Conservation (phyloP, 2,329 filamentous ascomycete species). For the Neofusicoccum cordaticola region DNA sequence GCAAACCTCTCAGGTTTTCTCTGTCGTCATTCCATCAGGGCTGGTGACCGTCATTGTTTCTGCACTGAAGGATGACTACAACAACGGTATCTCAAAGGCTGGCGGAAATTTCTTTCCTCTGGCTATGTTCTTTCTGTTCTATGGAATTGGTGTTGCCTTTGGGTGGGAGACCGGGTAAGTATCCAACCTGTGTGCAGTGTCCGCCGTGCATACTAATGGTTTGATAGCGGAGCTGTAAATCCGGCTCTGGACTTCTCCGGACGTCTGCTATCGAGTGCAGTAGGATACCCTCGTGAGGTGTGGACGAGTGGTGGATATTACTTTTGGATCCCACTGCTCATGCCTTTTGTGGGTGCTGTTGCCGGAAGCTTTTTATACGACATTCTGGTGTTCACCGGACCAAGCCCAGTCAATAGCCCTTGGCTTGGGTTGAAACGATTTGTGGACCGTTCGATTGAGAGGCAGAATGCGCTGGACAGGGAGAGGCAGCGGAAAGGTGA, state of each 20-base stretch:
- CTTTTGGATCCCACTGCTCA: constrained; percentile 60
- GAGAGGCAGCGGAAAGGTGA: neutral
- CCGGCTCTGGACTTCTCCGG: constrained; percentile 70
- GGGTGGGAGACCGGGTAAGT: constrained; percentile 77
- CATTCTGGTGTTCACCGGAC: constrained; percentile 64
- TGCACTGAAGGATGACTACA: constrained; percentile 59
- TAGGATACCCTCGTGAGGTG: constrained; percentile 67
- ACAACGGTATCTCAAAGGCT: constrained; percentile 27
- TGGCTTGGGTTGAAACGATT: constrained; percentile 49
- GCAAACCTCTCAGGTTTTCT: constrained; percentile 66
- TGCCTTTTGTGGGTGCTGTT: constrained; percentile 63
- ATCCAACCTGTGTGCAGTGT: too few relatives aligned
- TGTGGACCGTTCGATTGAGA: neutral
- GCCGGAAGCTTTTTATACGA: constrained; percentile 68
- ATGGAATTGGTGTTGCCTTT: constrained; percentile 70
- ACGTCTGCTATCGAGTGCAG: constrained; percentile 61
- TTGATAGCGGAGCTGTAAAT: constrained; percentile 47
- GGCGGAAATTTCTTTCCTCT: constrained; percentile 47
- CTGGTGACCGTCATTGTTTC: constrained; percentile 72
- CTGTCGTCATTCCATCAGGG: constrained; percentile 65
- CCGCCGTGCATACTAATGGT: neutral
- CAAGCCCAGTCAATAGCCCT: constrained; percentile 68
- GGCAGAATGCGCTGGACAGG: neutral
- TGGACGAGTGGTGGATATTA: constrained; percentile 68
- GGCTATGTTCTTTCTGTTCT: constrained; percentile 68